These are phyloP conservation scores for Herpetospermum pedunculosum DNA, from an alignment of 306 rosid genomes.

Conservation along the genomic window DNA sequence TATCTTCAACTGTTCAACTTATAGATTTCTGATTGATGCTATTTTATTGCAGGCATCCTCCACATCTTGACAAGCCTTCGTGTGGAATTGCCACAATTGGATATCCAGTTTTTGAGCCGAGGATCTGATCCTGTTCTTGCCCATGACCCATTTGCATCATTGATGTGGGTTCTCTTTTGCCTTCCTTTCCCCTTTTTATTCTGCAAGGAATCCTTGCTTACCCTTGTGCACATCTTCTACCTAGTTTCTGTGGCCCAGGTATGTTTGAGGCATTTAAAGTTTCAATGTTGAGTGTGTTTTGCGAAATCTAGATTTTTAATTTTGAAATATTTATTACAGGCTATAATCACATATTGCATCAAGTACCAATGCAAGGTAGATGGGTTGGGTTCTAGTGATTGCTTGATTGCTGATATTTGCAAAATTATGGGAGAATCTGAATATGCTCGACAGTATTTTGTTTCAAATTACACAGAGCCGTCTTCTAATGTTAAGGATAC, in stretches of 20 bases:
- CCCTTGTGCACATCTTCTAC: conserved; percentile 79
- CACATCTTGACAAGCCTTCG: conserved; percentile 40
- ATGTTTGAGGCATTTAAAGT: conserved; percentile 12
- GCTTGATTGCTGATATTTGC: conserved; percentile 58
- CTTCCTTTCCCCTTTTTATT: conserved; percentile 73
- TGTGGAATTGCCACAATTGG: conserved; percentile 29
- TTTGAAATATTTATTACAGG: conserved; percentile 37
- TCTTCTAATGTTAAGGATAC: conserved; percentile 41
- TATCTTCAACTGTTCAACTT: neutral
- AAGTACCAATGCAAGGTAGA: conserved; percentile 27
- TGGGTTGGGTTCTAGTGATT: conserved; percentile 34
- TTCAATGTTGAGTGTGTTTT: conserved; percentile 8
- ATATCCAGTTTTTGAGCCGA: conserved; percentile 59
- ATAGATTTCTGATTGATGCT: conserved; percentile 10
- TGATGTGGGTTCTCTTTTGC: conserved; percentile 95
- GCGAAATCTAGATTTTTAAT: conserved; percentile 9
- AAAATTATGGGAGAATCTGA: conserved; percentile 42
- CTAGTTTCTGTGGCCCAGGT: conserved; percentile 82
- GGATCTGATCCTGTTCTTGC: conserved; percentile 84
- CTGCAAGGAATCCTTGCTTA: conserved; percentile 68
- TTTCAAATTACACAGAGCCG: conserved; percentile 43
- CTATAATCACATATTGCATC: conserved; percentile 42
- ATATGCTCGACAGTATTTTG: conserved; percentile 34
- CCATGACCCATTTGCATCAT: conserved; percentile 76
- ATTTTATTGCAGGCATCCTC: conserved; percentile 41